Conservation (phyloP, 345 rosid genomes). For the Erodium maritimum region DNA sequence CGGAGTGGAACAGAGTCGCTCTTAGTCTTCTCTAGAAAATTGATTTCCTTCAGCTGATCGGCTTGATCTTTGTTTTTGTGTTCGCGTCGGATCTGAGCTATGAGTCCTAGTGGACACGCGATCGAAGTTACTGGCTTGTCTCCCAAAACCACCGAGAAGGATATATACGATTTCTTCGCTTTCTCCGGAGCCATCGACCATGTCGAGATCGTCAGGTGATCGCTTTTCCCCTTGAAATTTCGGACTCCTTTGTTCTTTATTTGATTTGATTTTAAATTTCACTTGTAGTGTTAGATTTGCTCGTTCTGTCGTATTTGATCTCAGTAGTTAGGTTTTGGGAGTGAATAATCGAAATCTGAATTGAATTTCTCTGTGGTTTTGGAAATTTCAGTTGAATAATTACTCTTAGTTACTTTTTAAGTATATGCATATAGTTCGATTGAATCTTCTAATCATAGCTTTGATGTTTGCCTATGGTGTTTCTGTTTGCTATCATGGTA, state of each 20-base stretch:
- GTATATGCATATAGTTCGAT: not conserved
- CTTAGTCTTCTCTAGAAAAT: not conserved
- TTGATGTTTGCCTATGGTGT: not conserved
- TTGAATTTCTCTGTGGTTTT: not conserved
- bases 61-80: not conserved
- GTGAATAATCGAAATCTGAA: not conserved
- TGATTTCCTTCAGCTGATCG: not conserved
- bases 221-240: not conserved
- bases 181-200: conserved; percentile 50
- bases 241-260: not conserved
- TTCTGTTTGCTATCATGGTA: not conserved
- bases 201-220: conserved; percentile 54
- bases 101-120: conserved; percentile 38
- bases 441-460: not conserved
- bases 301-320: not conserved
- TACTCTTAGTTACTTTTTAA: not conserved
- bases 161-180: conserved; percentile 58
- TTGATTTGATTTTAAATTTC: not conserved
- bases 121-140: conserved; percentile 68
- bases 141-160: conserved; percentile 50
- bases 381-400: not conserved
- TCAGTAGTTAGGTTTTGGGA: not conserved
- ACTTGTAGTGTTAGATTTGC: not conserved
- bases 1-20: not conserved
- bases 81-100: conserved; percentile 8